Base-by-base conservation (phyloP, 2,329 filamentous ascomycete genomes). In the Ophiostoma pallidulum region DNA sequence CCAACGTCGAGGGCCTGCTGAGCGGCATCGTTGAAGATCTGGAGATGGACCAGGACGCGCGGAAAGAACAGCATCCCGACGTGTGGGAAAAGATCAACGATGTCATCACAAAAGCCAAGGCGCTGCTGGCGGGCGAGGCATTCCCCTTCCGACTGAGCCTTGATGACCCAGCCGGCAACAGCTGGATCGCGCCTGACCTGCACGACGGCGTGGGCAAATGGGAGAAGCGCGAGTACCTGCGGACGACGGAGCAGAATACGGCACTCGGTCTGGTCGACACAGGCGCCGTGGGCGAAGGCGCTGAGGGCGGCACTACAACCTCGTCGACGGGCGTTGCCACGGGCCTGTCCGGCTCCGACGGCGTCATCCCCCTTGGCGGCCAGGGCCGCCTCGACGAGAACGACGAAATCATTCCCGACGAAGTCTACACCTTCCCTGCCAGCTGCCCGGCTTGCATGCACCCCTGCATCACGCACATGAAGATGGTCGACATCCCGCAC, bases 401-500 rank as follows among this genome's bases (percentile, higher is more conserved):
- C 37, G 83, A 86, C 26, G 84, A 94, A n/a, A 92, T 97, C 58
- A 75, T 92, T 41, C 87, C 94, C 54, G 85, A 94, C 63, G 84
- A 95, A 64, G 85, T 96, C 24, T 97, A 97, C 71, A 82, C 81
- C 50, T 92, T 98, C 68, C 91, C 91, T 3, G 84, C 90, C 7
- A 86, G 81, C 49, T 98, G 92, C 65, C 92, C 92, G 0, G 91
- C 87, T 52, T 98, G 92, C 72, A 82, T 82, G 60, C 86, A 86
- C 65, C 70, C 80, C 4, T 96, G 90, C 67, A 80, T 81, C 4
- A 94, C 94, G 9, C 90, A 95, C 66, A 96, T 96, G 88, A 95
- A 96, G 72, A 94, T 95, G 83, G 88, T 97, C 49, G 88, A 94
- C 59, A 96, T 98, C 53, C 92, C 92, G 1, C 85, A 95, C 68